phyloP scores from a whole-genome alignment of 352 stramenopile species.

The Pythium chondricola region DNA sequence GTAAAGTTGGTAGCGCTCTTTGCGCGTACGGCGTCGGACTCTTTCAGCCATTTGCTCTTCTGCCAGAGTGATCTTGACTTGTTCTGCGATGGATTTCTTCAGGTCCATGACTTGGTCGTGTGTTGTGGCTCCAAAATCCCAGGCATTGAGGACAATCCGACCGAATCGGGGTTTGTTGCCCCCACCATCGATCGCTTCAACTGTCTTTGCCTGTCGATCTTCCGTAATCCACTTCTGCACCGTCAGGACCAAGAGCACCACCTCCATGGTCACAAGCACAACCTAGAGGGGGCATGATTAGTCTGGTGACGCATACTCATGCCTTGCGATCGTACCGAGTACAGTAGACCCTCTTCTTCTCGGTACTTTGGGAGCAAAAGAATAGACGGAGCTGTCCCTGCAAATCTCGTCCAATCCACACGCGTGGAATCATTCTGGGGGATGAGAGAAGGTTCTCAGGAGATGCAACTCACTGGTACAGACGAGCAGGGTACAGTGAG shows the following conservation, averaged over 20 bases:
- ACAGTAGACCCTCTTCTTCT: slow-evolving; percentile 40
- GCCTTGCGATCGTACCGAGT: slow-evolving; percentile 26
- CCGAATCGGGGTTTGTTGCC: slow-evolving; percentile 52
- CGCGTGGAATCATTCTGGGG: too few relatives aligned
- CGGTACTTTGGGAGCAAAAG: slow-evolving; percentile 56
- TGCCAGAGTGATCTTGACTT: slow-evolving; percentile 47
- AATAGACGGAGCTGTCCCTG: slow-evolving; percentile 41
- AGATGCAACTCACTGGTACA: too few relatives aligned
- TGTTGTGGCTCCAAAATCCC: slow-evolving; percentile 52
- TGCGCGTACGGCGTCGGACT: slow-evolving; percentile 39
- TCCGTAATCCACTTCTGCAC: slow-evolving; percentile 69
- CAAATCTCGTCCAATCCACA: slow-evolving; percentile 29
- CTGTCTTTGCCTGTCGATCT: slow-evolving; percentile 50
- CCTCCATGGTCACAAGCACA: slow-evolving; percentile 40
- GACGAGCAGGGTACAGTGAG: not conserved
- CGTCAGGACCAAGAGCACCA: slow-evolving; percentile 47
- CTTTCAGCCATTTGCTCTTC: slow-evolving; percentile 49
- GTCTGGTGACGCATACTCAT: too few relatives aligned
- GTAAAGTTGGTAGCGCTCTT: slow-evolving; percentile 56
- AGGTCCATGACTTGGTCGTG: slow-evolving; percentile 49
- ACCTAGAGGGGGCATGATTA: slow-evolving; percentile 21
- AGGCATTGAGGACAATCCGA: slow-evolving; percentile 61
- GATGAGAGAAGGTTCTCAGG: too few relatives aligned
- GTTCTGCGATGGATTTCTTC: slow-evolving; percentile 50
- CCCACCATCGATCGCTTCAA: slow-evolving; percentile 43